Evolutionary conservation across 2,329 filamentous ascomycete species (phyloP).

Genomic region (Cryphonectria naterciae): DNA sequence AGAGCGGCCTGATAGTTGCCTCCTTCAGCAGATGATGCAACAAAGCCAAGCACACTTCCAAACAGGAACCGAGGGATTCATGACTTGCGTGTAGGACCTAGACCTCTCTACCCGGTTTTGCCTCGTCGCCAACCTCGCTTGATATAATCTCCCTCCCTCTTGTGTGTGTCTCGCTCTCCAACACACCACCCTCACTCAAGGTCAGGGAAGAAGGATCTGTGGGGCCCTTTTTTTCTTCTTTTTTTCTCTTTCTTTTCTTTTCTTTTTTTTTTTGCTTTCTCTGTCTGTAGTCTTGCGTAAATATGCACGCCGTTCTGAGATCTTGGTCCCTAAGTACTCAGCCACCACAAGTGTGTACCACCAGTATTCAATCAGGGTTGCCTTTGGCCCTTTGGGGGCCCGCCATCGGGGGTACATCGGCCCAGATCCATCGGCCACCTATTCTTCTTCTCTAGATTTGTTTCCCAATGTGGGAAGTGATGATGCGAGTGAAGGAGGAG

Average conservation of each 20-base stretch:
- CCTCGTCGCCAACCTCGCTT: constrained; percentile 8
- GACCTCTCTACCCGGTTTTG: neutral
- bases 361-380: neutral
- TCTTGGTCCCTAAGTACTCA: constrained; percentile 10
- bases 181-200: neutral
- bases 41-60: constrained; percentile 7
- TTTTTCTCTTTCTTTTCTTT: too few relatives aligned
- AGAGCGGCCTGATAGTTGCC: neutral
- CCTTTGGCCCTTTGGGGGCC: constrained; percentile 5
- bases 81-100: neutral
- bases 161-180: too few relatives aligned
- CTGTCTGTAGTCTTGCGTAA: neutral
- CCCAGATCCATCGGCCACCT: neutral
- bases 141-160: constrained; percentile 4
- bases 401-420: neutral
- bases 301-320: neutral
- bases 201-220: neutral
- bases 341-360: constrained; percentile 22
- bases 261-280: too few relatives aligned
- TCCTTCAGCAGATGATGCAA: neutral
- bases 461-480: neutral
- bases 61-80: neutral
- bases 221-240: neutral
- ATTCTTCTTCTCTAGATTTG: neutral
- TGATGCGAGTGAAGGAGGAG: neutral